Evolutionary conservation across 345 rosid species (phyloP).

Genomic region (Eucalyptus sp.): DNA sequence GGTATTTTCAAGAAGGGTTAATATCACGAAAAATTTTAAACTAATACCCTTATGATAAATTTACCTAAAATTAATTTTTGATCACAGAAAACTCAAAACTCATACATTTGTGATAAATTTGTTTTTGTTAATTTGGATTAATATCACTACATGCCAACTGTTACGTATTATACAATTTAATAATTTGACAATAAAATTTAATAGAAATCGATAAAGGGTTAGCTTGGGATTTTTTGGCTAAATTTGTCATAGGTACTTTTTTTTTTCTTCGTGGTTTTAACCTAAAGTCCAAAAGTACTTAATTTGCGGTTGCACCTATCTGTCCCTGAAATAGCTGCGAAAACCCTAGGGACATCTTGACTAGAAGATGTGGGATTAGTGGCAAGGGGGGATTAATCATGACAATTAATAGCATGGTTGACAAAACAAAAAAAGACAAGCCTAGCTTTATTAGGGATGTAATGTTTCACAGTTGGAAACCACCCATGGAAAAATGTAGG

Average conservation of each 20-base stretch:
- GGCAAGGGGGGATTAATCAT: background rate
- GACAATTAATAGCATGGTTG: background rate
- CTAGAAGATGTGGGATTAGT: background rate
- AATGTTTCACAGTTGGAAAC: background rate
- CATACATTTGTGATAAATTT: rapidly evolving
- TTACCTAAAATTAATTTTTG: no score
- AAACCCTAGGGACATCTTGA: background rate
- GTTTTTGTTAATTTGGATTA: no score
- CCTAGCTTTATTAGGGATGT: background rate
- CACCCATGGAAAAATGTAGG: background rate
- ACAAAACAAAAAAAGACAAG: background rate
- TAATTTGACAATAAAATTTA: rapidly evolving
- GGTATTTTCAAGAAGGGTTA: background rate
- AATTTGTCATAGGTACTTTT: no score
- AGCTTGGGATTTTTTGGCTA: no score
- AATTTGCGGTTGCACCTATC: background rate
- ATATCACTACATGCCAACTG: no score
- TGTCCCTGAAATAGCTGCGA: background rate
- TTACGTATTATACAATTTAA: rapidly evolving
- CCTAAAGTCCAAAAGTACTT: background rate
- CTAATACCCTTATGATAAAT: rapidly evolving
- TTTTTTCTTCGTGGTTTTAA: no score
- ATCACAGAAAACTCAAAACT: rapidly evolving
- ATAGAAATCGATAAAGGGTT: rapidly evolving
- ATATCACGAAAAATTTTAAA: no score